A percentile compares a stretch with the other conserved stretches of the same genome.
These are phyloP conservation scores for Backusella sp. DNA, from an alignment of 192 early-diverging fungal genomes.

Conservation along the genomic window DNA sequence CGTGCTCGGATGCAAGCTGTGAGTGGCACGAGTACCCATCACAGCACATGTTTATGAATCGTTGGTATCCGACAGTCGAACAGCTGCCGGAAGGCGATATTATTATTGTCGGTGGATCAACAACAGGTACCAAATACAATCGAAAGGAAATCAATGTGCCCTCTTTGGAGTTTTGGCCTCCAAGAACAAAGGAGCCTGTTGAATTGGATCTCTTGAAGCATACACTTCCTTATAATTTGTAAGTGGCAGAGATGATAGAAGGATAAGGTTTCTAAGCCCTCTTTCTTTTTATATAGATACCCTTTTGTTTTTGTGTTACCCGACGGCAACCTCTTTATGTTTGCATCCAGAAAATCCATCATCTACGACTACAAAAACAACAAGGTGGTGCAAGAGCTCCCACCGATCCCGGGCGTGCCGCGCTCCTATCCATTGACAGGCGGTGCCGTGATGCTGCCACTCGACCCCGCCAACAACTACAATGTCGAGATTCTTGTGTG, in stretches of 20 bases:
- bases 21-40: conserved; percentile 44
- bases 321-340: conserved; percentile 48
- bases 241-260: not conserved
- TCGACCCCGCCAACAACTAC: conserved; percentile 57
- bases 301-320: conserved; percentile 53
- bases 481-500: conserved; percentile 57
- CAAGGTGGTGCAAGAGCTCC: conserved; percentile 39
- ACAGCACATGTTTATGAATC: conserved; percentile 37
- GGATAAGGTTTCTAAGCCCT: not conserved
- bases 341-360: conserved; percentile 53
- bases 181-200: conserved; percentile 25
- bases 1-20: conserved; percentile 44
- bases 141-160: conserved; percentile 39
- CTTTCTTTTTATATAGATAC: conserved; percentile 20
- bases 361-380: conserved; percentile 48
- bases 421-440: conserved; percentile 60
- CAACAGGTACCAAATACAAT: conserved; percentile 40
- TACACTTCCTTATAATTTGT: conserved; percentile 51
- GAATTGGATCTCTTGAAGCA: conserved; percentile 46
- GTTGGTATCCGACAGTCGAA: conserved; percentile 54
- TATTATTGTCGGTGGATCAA: conserved; percentile 56
- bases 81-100: conserved; percentile 45
- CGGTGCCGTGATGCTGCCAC: conserved; percentile 52
- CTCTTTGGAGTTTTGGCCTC: conserved; percentile 35
- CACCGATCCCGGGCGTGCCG: conserved; percentile 42